These are phyloP conservation scores for Skeletonema tropicum DNA, from an alignment of 108 stramenopile species.

Conservation along the genomic window DNA sequence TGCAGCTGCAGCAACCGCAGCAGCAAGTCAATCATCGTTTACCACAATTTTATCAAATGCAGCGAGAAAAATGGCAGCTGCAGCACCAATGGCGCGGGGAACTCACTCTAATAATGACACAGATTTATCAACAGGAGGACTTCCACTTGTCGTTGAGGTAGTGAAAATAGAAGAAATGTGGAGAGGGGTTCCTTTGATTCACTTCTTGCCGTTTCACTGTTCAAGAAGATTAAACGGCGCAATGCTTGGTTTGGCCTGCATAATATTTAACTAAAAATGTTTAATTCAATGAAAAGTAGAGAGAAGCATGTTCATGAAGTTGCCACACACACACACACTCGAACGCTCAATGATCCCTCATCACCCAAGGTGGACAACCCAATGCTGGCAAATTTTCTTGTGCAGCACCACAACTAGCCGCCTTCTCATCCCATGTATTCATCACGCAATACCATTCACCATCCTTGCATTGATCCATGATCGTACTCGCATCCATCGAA, in stretches of 20 bases:
- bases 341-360: constrained; percentile 58
- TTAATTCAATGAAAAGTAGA: constrained; percentile 2
- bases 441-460: constrained; percentile 93
- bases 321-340: not conserved
- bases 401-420: constrained; percentile 87
- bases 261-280: constrained; percentile 9
- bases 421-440: constrained; percentile 93
- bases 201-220: constrained; percentile 24
- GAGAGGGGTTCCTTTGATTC: constrained; percentile 35
- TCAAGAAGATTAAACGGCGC: constrained; percentile 36
- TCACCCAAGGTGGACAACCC: constrained; percentile 89
- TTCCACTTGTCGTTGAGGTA: constrained; percentile 35
- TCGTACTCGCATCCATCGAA: constrained; percentile 76
- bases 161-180: constrained; percentile 42
- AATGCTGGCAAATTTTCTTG: constrained; percentile 87
- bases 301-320: not conserved
- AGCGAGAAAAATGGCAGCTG: not conserved
- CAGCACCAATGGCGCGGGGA: not conserved
- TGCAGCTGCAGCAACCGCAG: not conserved
- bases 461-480: constrained; percentile 66
- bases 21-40: not conserved
- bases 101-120: not conserved
- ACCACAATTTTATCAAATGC: not conserved
- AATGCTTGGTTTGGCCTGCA: constrained; percentile 7
- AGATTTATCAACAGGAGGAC: not conserved